A percentile compares a stretch with the other conserved stretches of the same genome.
phyloP scores from a whole-genome alignment of 805 yeast genomes.

The Starmerella apis region DNA sequence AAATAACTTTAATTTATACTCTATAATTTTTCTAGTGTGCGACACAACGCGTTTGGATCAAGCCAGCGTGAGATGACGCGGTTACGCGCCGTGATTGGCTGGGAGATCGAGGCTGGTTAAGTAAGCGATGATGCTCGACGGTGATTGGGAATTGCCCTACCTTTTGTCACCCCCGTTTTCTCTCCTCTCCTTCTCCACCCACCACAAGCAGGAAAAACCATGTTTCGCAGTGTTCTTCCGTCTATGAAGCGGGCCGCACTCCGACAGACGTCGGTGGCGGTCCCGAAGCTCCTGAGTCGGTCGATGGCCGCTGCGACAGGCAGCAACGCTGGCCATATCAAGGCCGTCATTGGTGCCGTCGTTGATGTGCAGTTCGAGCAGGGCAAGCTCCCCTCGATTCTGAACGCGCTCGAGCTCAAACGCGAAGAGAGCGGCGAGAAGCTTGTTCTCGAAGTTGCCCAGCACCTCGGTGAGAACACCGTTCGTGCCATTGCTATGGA shows the following conservation, averaged over 20 bases:
- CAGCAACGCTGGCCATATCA: conserved; percentile 22
- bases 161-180: conserved; percentile 15
- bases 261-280: conserved; percentile 22
- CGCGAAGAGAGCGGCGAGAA: conserved; percentile 48
- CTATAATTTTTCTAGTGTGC: no score
- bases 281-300: conserved; percentile 23
- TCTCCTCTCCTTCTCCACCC: conserved; percentile 10
- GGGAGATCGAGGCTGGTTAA: not conserved
- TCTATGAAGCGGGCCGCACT: conserved; percentile 28
- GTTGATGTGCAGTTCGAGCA: conserved; percentile 90
- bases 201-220: conserved; percentile 15
- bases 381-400: conserved; percentile 92
- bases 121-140: conserved; percentile 11
- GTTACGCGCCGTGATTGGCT: conserved; percentile 6
- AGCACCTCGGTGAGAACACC: conserved; percentile 99
- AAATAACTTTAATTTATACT: no score
- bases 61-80: not conserved
- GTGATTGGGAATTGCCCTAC: conserved; percentile 18
- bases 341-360: conserved; percentile 30
- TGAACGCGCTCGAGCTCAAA: conserved; percentile 89
- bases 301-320: conserved; percentile 24
- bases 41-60: not conserved
- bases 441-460: conserved; percentile 95
- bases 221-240: conserved; percentile 29
- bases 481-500: conserved; percentile 99